Conservation (phyloP, 805 yeast genomes). For the Suhomyces sp. region DNA sequence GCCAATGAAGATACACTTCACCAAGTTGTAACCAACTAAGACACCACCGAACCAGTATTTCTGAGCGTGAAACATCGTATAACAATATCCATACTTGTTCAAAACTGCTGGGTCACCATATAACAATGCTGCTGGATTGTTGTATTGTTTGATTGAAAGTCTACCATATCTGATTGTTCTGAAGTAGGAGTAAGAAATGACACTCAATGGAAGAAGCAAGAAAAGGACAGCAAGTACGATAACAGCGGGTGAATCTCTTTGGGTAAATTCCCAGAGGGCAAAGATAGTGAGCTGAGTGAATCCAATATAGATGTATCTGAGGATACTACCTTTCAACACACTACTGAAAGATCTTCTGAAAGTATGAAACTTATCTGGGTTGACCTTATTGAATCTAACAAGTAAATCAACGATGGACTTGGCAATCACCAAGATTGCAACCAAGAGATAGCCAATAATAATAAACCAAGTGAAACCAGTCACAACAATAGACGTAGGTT, state of each 20-base stretch:
- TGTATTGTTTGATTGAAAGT: slow-evolving; percentile 55
- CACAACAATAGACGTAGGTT: slow-evolving; percentile 76
- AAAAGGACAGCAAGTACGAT: slow-evolving; percentile 77
- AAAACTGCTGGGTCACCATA: slow-evolving; percentile 75
- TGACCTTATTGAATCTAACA: slow-evolving; percentile 49
- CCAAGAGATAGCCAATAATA: slow-evolving; percentile 69
- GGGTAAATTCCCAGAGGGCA: slow-evolving; percentile 84
- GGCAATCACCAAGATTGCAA: slow-evolving; percentile 55
- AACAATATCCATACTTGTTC: slow-evolving; percentile 82
- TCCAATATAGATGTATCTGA: slow-evolving; percentile 80
- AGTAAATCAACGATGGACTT: slow-evolving; percentile 52
- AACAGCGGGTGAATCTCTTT: slow-evolving; percentile 83
- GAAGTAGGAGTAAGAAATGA: slow-evolving; percentile 64
- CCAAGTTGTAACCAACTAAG: slow-evolving; percentile 55
- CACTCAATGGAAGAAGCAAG: slow-evolving; percentile 57
- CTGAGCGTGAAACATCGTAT: slow-evolving; percentile 81
- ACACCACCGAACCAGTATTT: slow-evolving; percentile 83
- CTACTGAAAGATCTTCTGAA: slow-evolving; percentile 56
- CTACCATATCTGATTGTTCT: slow-evolving; percentile 65
- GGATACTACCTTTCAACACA: slow-evolving; percentile 73
- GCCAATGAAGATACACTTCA: slow-evolving; percentile 72
- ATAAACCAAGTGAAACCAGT: slow-evolving; percentile 88
- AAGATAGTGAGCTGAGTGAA: slow-evolving; percentile 78
- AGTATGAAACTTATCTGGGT: slow-evolving; percentile 44
- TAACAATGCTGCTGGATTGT: slow-evolving; percentile 83